Evolutionary conservation across 352 stramenopile genomes (phyloP), one percentile per base, ranked within the genome.

Genomic region (Pythium scleroteichum): DNA sequence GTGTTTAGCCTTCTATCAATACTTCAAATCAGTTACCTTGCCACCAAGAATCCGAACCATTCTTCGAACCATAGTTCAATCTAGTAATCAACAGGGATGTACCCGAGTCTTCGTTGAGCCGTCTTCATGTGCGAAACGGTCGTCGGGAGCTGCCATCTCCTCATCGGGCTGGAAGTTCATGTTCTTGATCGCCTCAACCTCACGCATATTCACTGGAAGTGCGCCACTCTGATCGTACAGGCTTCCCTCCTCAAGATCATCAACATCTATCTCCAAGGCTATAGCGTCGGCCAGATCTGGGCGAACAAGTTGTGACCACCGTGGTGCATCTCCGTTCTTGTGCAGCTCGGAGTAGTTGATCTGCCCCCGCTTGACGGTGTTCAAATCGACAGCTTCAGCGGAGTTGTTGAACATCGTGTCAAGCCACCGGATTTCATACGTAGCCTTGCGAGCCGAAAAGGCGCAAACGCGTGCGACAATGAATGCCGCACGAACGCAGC

Each of bases 41-140:
- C 5, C 5, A 35, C 29, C 29, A 35, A 35, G 29, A 10, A 14
- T 58, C n/a, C n/a, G n/a, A 19, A 5, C 56, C 62, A 29, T 72
- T 75, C 8, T 49, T 72, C 40, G 69, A 39, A 9, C 61, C 39
- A 33, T 17, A 68, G 59, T 56, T 72, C 54, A 5, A 61, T 62
- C 64, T 59, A 68, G 49, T 63, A 70, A 19, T 53, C 68, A 0
- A 76, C 6, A 3, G 65, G 65, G 7, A 73, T 40, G n/a, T 69
- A 76, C 0, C 10, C 41, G 23, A 16, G 68, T 72, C 1, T 68
- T 53, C 17, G 29, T 65, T 0, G 48, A 47, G 9, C 38, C 49
- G 48, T 66, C 59, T 16, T 17, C 0, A 20, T 62, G 62, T 32
- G 4, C 24, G 35, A 29, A 61, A 19, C 40, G 53, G 6, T 22